These are phyloP conservation scores for Zymoseptoria pseudotritici DNA, from an alignment of 2,329 filamentous ascomycete species.

Conservation along the genomic window DNA sequence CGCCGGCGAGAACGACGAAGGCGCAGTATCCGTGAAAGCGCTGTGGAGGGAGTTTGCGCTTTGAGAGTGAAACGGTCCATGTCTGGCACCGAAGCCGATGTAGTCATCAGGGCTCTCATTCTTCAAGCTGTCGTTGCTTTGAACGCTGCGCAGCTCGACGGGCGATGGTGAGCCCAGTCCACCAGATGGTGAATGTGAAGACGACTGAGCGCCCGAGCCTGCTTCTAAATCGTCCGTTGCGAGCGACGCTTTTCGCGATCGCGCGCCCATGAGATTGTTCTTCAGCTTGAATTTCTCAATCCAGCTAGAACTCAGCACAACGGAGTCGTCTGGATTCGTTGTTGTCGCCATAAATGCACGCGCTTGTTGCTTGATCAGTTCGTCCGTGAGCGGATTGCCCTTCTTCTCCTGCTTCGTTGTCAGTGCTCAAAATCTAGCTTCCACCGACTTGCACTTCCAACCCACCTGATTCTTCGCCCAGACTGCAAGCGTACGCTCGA, in stretches of 20 bases:
- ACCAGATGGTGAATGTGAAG: constrained; percentile 52
- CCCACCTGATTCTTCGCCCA: constrained; percentile 63
- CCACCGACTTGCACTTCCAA: background rate
- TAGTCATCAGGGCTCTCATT: constrained; percentile 51
- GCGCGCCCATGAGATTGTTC: constrained; percentile 54
- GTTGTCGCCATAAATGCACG: constrained; percentile 61
- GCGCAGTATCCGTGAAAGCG: constrained; percentile 57
- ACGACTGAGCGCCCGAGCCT: constrained; percentile 48
- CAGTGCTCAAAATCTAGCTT: background rate
- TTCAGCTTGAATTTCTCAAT: constrained; percentile 94
- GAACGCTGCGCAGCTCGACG: constrained; percentile 53
- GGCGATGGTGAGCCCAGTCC: constrained; percentile 61
- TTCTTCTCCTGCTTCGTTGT: constrained; percentile 55
- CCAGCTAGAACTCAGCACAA: constrained; percentile 71
- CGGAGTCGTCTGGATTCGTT: constrained; percentile 62
- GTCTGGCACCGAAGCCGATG: constrained; percentile 53
- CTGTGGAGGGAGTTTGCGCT: constrained; percentile 60
- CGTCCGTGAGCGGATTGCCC: constrained; percentile 66
- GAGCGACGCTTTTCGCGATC: constrained; percentile 48
- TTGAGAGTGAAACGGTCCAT: constrained; percentile 59
- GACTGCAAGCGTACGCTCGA: constrained; percentile 81
- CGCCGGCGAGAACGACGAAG: constrained; percentile 61
- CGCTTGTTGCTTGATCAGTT: constrained; percentile 79
- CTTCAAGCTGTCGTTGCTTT: constrained; percentile 63
- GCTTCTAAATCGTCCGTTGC: constrained; percentile 62